phyloP scores from a whole-genome alignment of 306 rosid genomes.

The Gillenia trifoliata region DNA sequence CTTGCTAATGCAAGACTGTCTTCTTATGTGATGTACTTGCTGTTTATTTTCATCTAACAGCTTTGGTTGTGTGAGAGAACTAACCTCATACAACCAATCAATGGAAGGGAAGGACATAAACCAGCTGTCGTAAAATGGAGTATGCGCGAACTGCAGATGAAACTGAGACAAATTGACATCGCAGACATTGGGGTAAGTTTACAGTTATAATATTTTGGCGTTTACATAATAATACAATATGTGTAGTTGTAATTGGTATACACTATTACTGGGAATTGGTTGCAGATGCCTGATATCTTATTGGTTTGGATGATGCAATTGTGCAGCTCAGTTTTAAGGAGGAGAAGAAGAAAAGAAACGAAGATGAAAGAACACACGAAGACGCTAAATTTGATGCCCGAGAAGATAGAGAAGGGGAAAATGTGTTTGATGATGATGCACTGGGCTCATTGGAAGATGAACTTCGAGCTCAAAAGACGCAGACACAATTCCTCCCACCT shows the following conservation, averaged over 20 bases:
- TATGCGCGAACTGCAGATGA: neutral
- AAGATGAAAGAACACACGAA: neutral
- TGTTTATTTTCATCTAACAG: neutral
- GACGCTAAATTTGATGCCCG: neutral
- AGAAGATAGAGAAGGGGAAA: neutral
- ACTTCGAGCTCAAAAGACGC: neutral
- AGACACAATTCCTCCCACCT: neutral
- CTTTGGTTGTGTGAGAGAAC: constrained; percentile 3
- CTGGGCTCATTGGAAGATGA: neutral
- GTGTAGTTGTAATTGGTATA: neutral
- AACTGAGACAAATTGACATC: neutral
- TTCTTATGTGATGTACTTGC: neutral
- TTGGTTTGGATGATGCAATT: no score
- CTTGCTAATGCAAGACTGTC: neutral
- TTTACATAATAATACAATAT: no score
- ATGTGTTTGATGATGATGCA: neutral
- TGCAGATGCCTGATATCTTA: no score
- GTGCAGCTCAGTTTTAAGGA: no score
- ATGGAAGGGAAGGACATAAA: constrained; percentile 1
- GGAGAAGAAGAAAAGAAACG: no score
- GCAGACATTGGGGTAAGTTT: neutral
- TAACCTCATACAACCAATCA: neutral
- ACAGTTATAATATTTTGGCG: no score
- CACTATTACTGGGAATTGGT: no score
- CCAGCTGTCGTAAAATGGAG: neutral